These are phyloP conservation scores for Cercis canadensis DNA, from an alignment of 306 rosid genomes.

Conservation along the genomic window DNA sequence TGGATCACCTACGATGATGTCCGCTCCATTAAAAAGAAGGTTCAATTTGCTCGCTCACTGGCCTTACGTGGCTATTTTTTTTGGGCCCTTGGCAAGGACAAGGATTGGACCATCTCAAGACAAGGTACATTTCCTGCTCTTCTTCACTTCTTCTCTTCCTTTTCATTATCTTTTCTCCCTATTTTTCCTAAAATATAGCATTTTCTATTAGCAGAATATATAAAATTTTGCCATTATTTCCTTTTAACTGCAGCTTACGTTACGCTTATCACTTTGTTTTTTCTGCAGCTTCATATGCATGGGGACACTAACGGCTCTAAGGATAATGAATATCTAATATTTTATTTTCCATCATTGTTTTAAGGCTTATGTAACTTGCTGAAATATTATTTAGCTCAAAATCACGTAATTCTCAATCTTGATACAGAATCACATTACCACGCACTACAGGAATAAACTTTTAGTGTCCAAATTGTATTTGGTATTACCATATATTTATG, in stretches of 20 bases:
- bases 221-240: not conserved
- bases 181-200: not conserved
- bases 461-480: constrained; percentile 2
- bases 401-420: not conserved
- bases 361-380: no score
- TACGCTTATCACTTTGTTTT: not conserved
- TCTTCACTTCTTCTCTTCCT: no score
- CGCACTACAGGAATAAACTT: no score
- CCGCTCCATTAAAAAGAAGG: constrained; percentile 49
- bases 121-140: no score
- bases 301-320: constrained; percentile 47
- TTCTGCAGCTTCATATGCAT: constrained; percentile 64
- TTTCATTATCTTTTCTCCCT: no score
- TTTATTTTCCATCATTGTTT: no score
- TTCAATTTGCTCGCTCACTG: constrained; percentile 48
- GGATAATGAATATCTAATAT: no score
- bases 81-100: constrained; percentile 82
- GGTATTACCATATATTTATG: no score
- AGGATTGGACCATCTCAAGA: constrained; percentile 64
- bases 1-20: constrained; percentile 88
- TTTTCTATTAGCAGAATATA: not conserved
- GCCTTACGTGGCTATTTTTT: constrained; percentile 80
- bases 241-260: not conserved
- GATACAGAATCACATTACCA: no score
- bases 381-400: no score